These are phyloP conservation scores for Catunica adiposa DNA, from an alignment of 2,329 filamentous ascomycete genomes.

Conservation along the genomic window DNA sequence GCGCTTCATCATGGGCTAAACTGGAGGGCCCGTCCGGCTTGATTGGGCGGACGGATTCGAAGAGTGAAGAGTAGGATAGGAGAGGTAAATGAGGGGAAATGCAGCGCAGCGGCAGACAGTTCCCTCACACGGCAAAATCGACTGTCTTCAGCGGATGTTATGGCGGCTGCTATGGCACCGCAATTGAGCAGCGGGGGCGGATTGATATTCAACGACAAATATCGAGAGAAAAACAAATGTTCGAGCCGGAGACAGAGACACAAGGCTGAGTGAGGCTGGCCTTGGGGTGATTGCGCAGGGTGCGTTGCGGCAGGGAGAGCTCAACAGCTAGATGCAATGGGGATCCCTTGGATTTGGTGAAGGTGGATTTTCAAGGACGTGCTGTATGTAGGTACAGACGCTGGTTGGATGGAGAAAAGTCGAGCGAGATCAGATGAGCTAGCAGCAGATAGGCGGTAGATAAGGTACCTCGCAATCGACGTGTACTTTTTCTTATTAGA, in stretches of 20 bases:
- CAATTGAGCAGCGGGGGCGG: slow-evolving; percentile 5
- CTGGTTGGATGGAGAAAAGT: no score
- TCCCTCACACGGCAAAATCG: background rate
- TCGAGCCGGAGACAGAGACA: background rate
- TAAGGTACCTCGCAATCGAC: no score
- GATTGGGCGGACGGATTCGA: slow-evolving; percentile 12
- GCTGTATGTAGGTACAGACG: background rate
- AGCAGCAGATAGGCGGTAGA: no score
- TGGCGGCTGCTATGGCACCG: background rate
- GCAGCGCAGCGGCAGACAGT: slow-evolving; percentile 1
- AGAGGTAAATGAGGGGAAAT: slow-evolving; percentile 7
- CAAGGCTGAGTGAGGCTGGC: slow-evolving; percentile 9
- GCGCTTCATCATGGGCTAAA: slow-evolving; percentile 65
- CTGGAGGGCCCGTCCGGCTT: slow-evolving; percentile 16
- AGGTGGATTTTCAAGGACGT: background rate
- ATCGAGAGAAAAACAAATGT: background rate
- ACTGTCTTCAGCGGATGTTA: background rate
- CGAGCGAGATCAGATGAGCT: no score
- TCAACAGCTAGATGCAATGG: background rate
- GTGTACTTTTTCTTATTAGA: no score
- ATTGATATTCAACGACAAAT: background rate
- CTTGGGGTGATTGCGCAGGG: background rate
- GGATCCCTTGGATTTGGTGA: background rate
- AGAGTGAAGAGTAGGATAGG: slow-evolving; percentile 5
- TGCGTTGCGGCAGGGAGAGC: background rate